Base-by-base conservation (phyloP, 306 rosid genomes). In the Herpetospermum pedunculosum region DNA sequence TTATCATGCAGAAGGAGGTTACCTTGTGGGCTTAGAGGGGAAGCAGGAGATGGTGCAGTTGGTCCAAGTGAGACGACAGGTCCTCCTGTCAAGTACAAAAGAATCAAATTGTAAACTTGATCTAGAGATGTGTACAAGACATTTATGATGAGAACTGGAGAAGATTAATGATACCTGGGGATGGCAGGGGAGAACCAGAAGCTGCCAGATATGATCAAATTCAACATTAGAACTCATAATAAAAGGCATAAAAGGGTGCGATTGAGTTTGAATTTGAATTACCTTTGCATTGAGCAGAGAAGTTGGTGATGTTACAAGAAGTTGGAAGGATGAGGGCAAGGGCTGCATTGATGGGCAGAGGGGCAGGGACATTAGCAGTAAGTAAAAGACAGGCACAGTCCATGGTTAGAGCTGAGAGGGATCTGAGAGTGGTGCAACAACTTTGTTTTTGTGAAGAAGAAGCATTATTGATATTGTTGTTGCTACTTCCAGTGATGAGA, bases 401-500 rank as follows among this genome's bases (percentile, higher is more conserved):
- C 77, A n/a, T 34, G n/a, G 82, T 75, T 16, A 55, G 16, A 38
- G 55, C 38, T 25, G 55, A 25, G 69, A 91, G 54, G 32, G 88
- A 64, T 72, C 84, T 82, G 1, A 91, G 52, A 5, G 96, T 43
- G 40, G 70, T 73, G 79, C 99, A 94, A 19, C 96, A 91, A 0
- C 76, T 75, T 10, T 60, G n/a, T 58, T 84, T 54, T 55, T 88
- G 90, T 16, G 58, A 8, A 32, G 62, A 60, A 15, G 76, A 16
- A 44, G n/a, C n/a, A n/a, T n/a, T n/a, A n/a, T n/a, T n/a, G n/a
- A n/a, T n/a, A n/a, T n/a, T n/a, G n/a, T 92, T 90, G 49, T 81
- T 91, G 77, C 74, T 86, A 69, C 98, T 91, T 74, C 96, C 96
- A 28, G 97, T 94, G 3, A 94, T 78, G 15, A 37, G 73, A n/a